Evolutionary conservation across 2,329 filamentous ascomycete species (phyloP), one percentile per base, ranked within the genome.

Genomic region (Truncatella angustata): DNA sequence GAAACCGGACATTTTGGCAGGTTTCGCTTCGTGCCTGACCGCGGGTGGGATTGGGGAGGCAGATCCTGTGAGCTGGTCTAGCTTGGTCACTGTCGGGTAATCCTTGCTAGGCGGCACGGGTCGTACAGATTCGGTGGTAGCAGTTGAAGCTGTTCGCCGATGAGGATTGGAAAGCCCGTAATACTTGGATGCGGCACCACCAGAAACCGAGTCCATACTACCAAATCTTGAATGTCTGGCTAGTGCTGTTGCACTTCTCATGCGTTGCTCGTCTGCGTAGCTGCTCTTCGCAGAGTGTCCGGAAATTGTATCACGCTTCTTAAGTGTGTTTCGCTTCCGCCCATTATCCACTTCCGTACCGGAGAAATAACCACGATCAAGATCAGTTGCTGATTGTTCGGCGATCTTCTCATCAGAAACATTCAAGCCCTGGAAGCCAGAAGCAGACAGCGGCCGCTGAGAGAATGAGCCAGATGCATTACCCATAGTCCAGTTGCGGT

Each of bases 301-400:
- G 18, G 74, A 72, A 51, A 73, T 70, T 56, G 82, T 86, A 54
- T 85, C 82, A 52, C 89, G 86, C 72, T 94, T 95, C 69, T 90
- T 90, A 58, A 97, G 75, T 43, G 94, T 77, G 65, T 91, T 95
- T 42, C 89, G 82, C 61, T 82, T 85, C 39, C 82, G 64, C 16
- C 65, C 82, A n/a, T 28, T 44, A 57, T 97, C 91, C 10, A 85
- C 77, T 63, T 97, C 93, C 14, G 88, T 88, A 3, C 92, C 91
- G 6, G 93, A 97, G 65, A 97, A 96, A 69, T 97, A 97, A 21
- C 92, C 93, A 32, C 91, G 83, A 63, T 97, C 94, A 14, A 90
- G 69, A 55, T 95, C 89, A 21, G 75, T 69, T 14, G 73, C 72
- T 7, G 75, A 75, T 54, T 82, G 78, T 56, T 74, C 61, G 11